Base-by-base conservation (phyloP, 2,329 filamentous ascomycete genomes). In the Colletotrichum lupini region DNA sequence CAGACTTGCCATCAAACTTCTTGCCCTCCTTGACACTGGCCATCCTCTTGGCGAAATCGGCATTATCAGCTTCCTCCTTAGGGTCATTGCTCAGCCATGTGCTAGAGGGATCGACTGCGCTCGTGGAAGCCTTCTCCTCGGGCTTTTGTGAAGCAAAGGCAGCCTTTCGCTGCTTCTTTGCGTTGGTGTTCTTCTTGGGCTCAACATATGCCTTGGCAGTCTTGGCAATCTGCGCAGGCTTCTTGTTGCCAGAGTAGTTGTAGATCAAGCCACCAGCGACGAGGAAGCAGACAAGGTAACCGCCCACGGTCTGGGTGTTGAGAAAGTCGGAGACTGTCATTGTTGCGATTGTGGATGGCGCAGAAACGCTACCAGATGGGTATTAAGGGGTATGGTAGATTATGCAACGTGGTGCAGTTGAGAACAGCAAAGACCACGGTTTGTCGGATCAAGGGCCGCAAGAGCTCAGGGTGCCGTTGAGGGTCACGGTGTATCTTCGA, bases 1-100 rank as follows among this genome's bases (percentile, higher is more conserved):
- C 85, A 77, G 88, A 80, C 80, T 88, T 87, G 77, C 83, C 82
- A 73, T 82, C 85, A 77, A 90, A 88, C 78, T 90, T 89, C 75
- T 89, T 90, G 72, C 94, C 94, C 76, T 93, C 87, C 84, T 94
- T 93, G 63, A 92, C 88, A 77, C 89, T 92, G 70, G 90, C 85
- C 76, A 97, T 87, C 80, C 94, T 92, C 78, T 89, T 89, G 37
- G 94, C 94, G 81, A 97, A 96, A 76, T 95, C 93, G 78, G 89
- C 89, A 80, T 93, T 93, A 79, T 92, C 91, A 68, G 91, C 86
- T 57, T 89, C 89, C 72, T 92, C 91, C 71, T 92, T 88, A 69
- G 78, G 82, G 7, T 82, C 73, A 56, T 83, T 77, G 56, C 77
- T 80, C 62, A 80, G 72, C 58, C 77, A 76, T 37, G 80, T 73